Evolutionary conservation across 2,329 filamentous ascomycete genomes (phyloP).

Genomic region (Colletotrichum abscissum): DNA sequence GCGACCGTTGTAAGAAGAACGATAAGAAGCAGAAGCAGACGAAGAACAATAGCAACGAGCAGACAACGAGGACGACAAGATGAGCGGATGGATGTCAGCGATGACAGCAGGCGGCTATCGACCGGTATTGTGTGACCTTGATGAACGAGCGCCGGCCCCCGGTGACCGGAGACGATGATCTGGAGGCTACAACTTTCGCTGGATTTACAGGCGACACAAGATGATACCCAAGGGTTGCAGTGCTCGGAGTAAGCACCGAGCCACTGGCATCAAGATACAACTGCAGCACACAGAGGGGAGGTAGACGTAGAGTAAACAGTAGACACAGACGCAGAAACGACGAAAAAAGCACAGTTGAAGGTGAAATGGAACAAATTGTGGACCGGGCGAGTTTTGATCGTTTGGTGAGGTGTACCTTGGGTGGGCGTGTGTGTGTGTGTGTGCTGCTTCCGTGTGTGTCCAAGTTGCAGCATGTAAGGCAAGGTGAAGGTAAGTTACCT

Average conservation of each 20-base stretch:
- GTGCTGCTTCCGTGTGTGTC: background rate
- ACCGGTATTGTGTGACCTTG: constrained; percentile 25
- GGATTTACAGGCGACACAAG: background rate
- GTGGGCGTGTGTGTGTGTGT: constrained; percentile 4
- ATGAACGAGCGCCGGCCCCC: constrained; percentile 9
- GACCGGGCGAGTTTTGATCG: constrained; percentile 22
- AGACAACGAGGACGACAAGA: background rate
- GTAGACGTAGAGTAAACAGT: background rate
- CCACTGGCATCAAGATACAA: background rate
- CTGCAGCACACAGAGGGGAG: background rate
- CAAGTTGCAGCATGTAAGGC: constrained; percentile 10
- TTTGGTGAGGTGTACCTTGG: constrained; percentile 8
- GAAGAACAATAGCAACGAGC: background rate
- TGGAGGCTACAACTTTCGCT: constrained; percentile 13
- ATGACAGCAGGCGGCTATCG: constrained; percentile 13
- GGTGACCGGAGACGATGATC: constrained; percentile 1
- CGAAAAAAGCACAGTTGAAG: constrained; percentile 13
- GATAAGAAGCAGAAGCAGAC: background rate
- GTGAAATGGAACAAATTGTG: constrained; percentile 20
- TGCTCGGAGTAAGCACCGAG: constrained; percentile 19
- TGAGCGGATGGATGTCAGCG: background rate
- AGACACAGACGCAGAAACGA: constrained; percentile 19
- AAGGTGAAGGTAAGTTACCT: background rate
- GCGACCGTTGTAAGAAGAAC: constrained; percentile 15
- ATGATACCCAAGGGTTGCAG: background rate